Base-by-base conservation (phyloP, 2,329 filamentous ascomycete species). In the Shiraia sp. region DNA sequence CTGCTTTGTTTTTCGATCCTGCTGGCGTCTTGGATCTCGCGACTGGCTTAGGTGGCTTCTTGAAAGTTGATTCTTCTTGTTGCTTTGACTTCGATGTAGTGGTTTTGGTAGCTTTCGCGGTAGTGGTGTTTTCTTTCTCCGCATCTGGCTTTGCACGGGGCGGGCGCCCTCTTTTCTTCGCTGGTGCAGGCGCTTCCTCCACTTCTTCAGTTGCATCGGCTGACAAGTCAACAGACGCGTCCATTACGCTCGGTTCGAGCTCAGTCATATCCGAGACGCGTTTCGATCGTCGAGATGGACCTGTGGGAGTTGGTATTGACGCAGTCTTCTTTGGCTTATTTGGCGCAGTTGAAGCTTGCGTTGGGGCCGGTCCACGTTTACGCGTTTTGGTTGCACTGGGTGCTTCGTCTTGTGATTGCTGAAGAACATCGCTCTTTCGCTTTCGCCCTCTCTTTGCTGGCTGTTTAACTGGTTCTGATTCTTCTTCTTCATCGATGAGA, bases 241-340 rank as follows among this genome's bases (percentile, higher is more conserved):
- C 59, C 34, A 61, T 23, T 14, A 51, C 25, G 37, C 38, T 61
- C 50, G 61, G 19, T 52, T 59, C 45, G 47, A 56, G 43, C 48
- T 63, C 68, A 10, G 58, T 60, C 5, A 58, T 34, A 13, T 66
- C 59, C 2, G 61, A 63, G 6, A 57, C 55, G 6, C 56, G 57
- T 32, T 61, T 64, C 2, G 63, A 61, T 30, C 61, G 53, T 31
- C 56, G 56, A 14, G 49, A 49, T n/a, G n/a, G n/a, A n/a, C n/a
- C n/a, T 15, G 54, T 38, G 6, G 40, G 32, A n/a, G 45, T 42
- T 24, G 54, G 36, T 14, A 52, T 42, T n/a, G 37, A 16, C n/a
- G 34, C 35, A 17, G 43, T 30, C 35, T 61, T 62, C 46, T 51
- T 63, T 13, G 45, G 34, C 16, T 53, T 59, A 41, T 55, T 63